Evolutionary conservation across 2,329 filamentous ascomycete genomes (phyloP).

Genomic region (Stachybotrys echinatus): DNA sequence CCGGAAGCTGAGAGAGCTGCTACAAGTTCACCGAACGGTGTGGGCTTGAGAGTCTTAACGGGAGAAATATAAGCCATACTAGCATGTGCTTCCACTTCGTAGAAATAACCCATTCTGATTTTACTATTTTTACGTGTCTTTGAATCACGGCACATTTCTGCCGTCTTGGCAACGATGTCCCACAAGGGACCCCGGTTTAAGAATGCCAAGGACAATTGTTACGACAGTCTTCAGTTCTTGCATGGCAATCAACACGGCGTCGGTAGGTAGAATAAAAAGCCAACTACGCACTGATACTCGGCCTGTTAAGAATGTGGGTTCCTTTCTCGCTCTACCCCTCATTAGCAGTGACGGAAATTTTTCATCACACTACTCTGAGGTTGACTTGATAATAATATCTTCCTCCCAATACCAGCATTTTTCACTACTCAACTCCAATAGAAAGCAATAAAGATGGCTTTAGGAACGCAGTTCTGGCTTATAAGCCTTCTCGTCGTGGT

Average conservation of each 20-base stretch:
- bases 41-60: too few relatives aligned
- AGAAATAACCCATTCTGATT: too few relatives aligned
- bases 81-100: too few relatives aligned
- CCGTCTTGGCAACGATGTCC: slow-evolving; percentile 1
- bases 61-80: too few relatives aligned
- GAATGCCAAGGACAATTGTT: slow-evolving; percentile 1
- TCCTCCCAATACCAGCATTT: background rate
- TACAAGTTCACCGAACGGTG: too few relatives aligned
- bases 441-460: background rate
- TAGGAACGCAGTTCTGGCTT: background rate
- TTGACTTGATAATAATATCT: background rate
- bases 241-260: background rate
- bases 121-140: too few relatives aligned
- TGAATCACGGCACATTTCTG: background rate
- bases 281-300: background rate
- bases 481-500: background rate
- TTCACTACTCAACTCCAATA: background rate
- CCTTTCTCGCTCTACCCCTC: background rate
- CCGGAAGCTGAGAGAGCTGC: too few relatives aligned
- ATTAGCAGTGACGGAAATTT: background rate
- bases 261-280: background rate
- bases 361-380: background rate
- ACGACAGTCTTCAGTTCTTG: background rate
- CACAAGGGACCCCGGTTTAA: background rate
- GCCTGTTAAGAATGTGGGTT: background rate